Evolutionary conservation across 202 grass and related monocot species (phyloP).

Genomic region (Setaria italica): DNA sequence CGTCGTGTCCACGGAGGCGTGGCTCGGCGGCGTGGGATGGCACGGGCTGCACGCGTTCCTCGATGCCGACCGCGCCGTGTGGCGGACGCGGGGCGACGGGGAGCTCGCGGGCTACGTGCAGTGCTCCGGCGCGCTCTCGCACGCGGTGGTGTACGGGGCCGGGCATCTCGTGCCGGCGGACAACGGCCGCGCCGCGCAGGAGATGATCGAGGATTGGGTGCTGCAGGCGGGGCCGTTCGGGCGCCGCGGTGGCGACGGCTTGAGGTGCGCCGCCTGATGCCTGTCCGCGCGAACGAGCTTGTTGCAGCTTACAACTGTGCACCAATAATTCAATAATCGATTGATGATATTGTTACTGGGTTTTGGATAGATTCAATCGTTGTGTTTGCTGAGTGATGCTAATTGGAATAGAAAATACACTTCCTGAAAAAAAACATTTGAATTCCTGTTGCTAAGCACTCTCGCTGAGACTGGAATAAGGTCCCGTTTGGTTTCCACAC

Average conservation of each 20-base stretch:
- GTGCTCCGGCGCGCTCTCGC: slow-evolving; percentile 39
- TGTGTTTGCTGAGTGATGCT: not conserved
- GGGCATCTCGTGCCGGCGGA: slow-evolving; percentile 71
- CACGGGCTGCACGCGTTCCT: slow-evolving; percentile 45
- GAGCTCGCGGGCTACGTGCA: slow-evolving; percentile 53
- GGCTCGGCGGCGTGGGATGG: slow-evolving; percentile 54
- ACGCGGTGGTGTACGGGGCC: slow-evolving; percentile 63
- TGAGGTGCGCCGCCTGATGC: not conserved
- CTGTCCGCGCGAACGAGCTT: not conserved
- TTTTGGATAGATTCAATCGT: not conserved
- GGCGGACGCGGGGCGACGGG: slow-evolving; percentile 26
- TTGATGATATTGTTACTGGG: no score
- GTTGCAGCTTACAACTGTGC: not conserved
- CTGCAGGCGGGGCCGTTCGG: slow-evolving; percentile 50
- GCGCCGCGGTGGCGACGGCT: not conserved
- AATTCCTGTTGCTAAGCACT: not conserved
- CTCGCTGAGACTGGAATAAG: no score
- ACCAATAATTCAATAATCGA: no score
- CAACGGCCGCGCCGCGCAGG: slow-evolving; percentile 57
- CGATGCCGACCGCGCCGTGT: slow-evolving; percentile 45
- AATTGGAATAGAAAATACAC: not conserved
- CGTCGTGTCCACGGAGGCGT: slow-evolving; percentile 62
- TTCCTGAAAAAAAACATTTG: not conserved
- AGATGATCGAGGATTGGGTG: slow-evolving; percentile 86
- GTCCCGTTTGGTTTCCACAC: no score